Conservation (phyloP, 202 grass and related monocot genomes). For the Panicum virgatum region DNA sequence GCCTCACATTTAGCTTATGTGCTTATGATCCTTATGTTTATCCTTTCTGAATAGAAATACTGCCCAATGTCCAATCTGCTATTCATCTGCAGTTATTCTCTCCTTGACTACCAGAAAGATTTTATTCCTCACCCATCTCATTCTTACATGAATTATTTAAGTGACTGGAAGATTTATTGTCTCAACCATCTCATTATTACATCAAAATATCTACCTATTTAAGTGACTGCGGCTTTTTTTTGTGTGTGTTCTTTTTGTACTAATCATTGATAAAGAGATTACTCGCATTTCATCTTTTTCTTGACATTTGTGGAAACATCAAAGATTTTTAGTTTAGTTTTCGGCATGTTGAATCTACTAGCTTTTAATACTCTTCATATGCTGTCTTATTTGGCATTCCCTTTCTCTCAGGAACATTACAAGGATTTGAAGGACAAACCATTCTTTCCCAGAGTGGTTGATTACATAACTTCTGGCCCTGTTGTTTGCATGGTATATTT, state of each 20-base stretch:
- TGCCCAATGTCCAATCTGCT: not conserved
- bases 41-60: conserved; percentile 5
- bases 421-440: conserved; percentile 87
- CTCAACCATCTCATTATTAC: not conserved
- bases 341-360: not conserved
- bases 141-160: not conserved
- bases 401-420: conserved; percentile 84
- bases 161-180: not conserved
- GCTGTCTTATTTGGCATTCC: not conserved
- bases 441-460: conserved; percentile 76
- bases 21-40: conserved; percentile 6
- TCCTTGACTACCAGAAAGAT: not conserved
- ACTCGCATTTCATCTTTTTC: not conserved
- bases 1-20: not conserved
- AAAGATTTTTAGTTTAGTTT: not conserved
- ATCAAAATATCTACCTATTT: not conserved
- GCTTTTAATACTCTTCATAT: not conserved
- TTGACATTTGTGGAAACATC: not conserved
- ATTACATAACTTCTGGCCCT: conserved; percentile 95
- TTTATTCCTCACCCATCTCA: not conserved
- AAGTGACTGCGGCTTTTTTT: not conserved
- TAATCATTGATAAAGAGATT: not conserved
- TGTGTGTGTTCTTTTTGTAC: not conserved
- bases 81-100: not conserved
- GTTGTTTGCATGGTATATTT: conserved; percentile 96